These are phyloP conservation scores for Aureobasidium sp. DNA, from an alignment of 2,329 filamentous ascomycete species.

Conservation along the genomic window DNA sequence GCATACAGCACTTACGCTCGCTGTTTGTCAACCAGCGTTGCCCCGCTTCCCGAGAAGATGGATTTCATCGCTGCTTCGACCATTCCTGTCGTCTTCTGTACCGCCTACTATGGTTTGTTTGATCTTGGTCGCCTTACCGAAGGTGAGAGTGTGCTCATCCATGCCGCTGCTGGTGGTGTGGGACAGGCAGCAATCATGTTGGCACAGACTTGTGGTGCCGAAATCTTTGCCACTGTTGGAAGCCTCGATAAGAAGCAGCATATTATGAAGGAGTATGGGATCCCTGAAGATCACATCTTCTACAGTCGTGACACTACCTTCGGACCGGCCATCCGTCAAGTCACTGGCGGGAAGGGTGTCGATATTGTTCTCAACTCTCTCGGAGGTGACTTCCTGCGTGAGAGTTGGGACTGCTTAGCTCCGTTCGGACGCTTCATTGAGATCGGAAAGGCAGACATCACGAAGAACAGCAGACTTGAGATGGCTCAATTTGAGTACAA, in stretches of 20 bases:
- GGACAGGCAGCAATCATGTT: not conserved
- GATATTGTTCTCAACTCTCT: conserved; percentile 26
- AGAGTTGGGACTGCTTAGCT: conserved; percentile 19
- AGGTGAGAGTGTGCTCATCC: conserved; percentile 20
- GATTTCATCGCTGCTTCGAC: conserved; percentile 18
- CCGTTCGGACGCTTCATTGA: conserved; percentile 23
- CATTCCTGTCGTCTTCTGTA: conserved; percentile 18
- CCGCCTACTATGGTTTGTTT: conserved; percentile 23
- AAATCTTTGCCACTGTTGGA: not conserved
- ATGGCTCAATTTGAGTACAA: conserved; percentile 18
- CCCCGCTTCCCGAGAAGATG: conserved; percentile 14
- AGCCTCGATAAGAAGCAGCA: not conserved
- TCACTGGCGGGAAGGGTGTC: conserved; percentile 21
- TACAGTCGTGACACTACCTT: conserved; percentile 21
- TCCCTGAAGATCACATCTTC: conserved; percentile 24
- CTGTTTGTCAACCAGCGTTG: not conserved
- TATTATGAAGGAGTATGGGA: not conserved
- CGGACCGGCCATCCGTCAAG: conserved; percentile 15
- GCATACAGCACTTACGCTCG: not conserved
- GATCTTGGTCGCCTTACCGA: conserved; percentile 19
- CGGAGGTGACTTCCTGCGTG: conserved; percentile 19
- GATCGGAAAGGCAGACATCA: conserved; percentile 17
- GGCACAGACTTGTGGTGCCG: not conserved
- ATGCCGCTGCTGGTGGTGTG: not conserved
- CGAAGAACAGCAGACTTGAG: conserved; percentile 6